Conservation (phyloP, 2,329 filamentous ascomycete species). For the Xylariales sp. region DNA sequence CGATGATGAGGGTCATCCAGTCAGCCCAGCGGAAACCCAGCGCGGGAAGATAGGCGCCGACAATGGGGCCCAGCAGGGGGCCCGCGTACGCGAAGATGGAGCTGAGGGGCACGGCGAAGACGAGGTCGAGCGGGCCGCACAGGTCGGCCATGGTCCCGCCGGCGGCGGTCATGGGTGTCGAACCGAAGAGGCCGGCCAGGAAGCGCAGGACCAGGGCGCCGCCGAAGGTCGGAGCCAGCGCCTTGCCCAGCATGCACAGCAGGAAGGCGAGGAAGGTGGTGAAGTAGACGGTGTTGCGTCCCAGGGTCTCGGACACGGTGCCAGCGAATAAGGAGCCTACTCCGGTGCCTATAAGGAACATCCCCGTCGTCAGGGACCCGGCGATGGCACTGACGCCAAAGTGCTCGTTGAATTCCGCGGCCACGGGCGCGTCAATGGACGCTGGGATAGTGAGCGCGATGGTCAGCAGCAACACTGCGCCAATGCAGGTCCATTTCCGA, state of each 20-base stretch:
- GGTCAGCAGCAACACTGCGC: conserved; percentile 41
- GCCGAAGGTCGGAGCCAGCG: conserved; percentile 36
- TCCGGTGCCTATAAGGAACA: no score
- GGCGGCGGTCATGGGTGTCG: conserved; percentile 36
- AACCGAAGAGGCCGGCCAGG: conserved; percentile 40
- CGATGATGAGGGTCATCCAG: conserved; percentile 62
- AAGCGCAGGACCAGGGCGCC: conserved; percentile 43
- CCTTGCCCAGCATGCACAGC: no score
- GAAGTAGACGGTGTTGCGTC: no score
- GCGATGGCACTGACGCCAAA: conserved; percentile 46
- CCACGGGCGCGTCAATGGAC: conserved; percentile 45
- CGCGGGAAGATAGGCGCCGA: conserved; percentile 17
- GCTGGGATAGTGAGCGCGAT: conserved; percentile 46
- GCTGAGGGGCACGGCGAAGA: conserved; percentile 18
- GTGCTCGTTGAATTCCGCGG: conserved; percentile 36
- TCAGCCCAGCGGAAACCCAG: conserved; percentile 59
- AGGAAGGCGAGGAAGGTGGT: no score
- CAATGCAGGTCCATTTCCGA: conserved; percentile 30
- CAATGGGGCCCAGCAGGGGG: conserved; percentile 23
- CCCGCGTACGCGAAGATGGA: conserved; percentile 16
- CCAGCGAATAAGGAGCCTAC: no score
- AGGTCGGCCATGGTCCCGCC: conserved; percentile 39
- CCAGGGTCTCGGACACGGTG: no score
- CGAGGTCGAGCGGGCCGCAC: conserved; percentile 20
- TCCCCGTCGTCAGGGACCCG: conserved; percentile 44